Evolutionary conservation across 1,139 yeast genomes (phyloP).

Genomic region (Hanseniaspora sp.): DNA sequence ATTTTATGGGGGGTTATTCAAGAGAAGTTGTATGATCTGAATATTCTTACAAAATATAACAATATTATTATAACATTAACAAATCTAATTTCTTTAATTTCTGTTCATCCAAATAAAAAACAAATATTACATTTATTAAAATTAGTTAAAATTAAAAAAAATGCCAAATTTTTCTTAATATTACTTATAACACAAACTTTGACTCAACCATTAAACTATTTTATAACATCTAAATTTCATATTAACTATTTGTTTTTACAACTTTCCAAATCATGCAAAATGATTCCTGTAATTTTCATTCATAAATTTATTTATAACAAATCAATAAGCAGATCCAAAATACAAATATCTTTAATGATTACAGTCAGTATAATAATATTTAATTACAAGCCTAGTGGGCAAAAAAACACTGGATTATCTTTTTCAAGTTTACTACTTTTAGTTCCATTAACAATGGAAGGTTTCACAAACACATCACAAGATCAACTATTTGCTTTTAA

Average conservation of each 20-base stretch:
- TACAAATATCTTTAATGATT: conserved; percentile 60
- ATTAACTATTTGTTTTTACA: conserved; percentile 78
- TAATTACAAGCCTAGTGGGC: conserved; percentile 26
- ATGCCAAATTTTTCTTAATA: conserved; percentile 37
- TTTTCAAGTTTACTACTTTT: conserved; percentile 47
- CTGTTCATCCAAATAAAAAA: conserved; percentile 36
- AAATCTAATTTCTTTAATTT: conserved; percentile 51
- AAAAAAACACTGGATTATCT: conserved; percentile 30
- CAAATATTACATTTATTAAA: conserved; percentile 18
- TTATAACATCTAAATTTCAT: conserved; percentile 46
- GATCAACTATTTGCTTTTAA: conserved; percentile 13
- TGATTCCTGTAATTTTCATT: conserved; percentile 82
- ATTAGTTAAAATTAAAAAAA: conserved; percentile 25
- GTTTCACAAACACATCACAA: conserved; percentile 15
- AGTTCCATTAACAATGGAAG: conserved; percentile 36
- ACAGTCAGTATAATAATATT: conserved; percentile 75
- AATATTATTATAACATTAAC: conserved; percentile 58
- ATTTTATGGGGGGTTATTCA: conserved; percentile 86
- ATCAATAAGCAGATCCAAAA: conserved; percentile 63
- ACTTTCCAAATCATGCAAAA: conserved; percentile 84
- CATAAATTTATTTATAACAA: conserved; percentile 66
- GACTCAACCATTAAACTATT: conserved; percentile 73
- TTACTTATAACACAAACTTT: conserved; percentile 72
- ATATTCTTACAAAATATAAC: conserved; percentile 54
- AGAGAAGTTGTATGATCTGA: conserved; percentile 65